Base-by-base conservation (phyloP, 371 early-diverging fungal species). In the Apophysomyces variabilis region DNA sequence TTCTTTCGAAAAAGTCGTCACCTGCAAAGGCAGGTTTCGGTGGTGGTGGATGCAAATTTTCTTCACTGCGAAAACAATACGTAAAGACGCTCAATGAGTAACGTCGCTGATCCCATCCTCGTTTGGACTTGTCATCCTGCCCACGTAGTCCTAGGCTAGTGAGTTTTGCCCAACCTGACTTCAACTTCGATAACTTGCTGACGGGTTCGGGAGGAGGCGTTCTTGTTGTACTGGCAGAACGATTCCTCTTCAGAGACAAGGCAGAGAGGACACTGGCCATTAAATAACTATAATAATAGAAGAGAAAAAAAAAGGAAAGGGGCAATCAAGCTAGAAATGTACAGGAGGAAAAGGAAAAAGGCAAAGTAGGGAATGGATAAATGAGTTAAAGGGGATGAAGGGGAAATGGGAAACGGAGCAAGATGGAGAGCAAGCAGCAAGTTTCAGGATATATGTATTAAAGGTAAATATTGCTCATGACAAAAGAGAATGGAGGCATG, bases 141-240 rank as follows among this genome's bases (percentile, higher is more conserved):
- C 54, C 54, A 21, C 54, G 54, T 21, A 50, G 54, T 9, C 54
- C 54, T 18, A 50, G 21, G 21, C 54, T 75, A 8, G 65, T 54
- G 39, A 72, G 67, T 4, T 69, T 46, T 12, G 60, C 62, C 1
- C 72, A 43, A 16, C 70, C 66, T 21, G 72, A 72, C 58, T 75
- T 75, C 8, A 75, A 35, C 44, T 60, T 65, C 5, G 72, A 72
- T 38, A 75, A 16, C 50, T 72, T 75, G 57, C 72, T 65, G 12
- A 61, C 61, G 8, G 71, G 62, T 21, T 50, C 54, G 16, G 54
- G 26, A 39, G 61, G 16, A 9, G 59, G 37, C 16, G 67, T 67
- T 44, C 66, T 64, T 7, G 65, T 47, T 26, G 68, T 66, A 35
- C 72, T 71, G 13, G 64, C 58, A 7, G 72, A 71, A 46, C 75